Conservation (phyloP, 73 alveolate genomes). For the Breviolum minutum region DNA sequence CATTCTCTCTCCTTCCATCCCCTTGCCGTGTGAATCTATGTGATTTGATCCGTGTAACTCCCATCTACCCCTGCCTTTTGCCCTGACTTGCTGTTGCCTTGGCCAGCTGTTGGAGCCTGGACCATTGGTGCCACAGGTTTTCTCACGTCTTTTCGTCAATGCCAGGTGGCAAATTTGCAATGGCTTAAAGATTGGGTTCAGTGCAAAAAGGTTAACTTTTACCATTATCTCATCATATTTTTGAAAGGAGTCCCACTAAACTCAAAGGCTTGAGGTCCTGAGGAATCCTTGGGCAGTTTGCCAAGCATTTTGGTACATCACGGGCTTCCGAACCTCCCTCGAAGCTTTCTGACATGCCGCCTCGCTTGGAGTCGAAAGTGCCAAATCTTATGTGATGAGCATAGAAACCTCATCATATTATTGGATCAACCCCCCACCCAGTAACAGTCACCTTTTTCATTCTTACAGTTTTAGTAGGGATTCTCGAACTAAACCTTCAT, state of each 20-base stretch:
- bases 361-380: not conserved
- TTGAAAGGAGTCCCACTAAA: too few relatives aligned
- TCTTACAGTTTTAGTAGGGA: too few relatives aligned
- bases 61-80: not conserved
- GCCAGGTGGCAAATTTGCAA: too few relatives aligned
- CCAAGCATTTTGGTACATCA: too few relatives aligned
- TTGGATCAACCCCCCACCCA: not conserved
- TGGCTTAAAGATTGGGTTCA: too few relatives aligned
- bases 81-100: conserved; percentile 35
- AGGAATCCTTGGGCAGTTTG: too few relatives aligned
- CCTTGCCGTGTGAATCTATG: not conserved
- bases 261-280: too few relatives aligned
- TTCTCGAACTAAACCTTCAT: too few relatives aligned
- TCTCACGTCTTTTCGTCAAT: too few relatives aligned
- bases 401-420: not conserved
- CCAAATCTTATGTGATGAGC: not conserved
- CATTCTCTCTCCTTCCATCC: not conserved
- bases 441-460: not conserved
- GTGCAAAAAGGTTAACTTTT: too few relatives aligned
- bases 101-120: not conserved
- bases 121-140: too few relatives aligned
- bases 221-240: too few relatives aligned
- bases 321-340: not conserved
- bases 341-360: conserved; percentile 43
- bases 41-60: not conserved